Evolutionary conservation across 116 monocot genomes (phyloP), one percentile per base, ranked within the genome.

Genomic region (Posidonia oceanica): DNA sequence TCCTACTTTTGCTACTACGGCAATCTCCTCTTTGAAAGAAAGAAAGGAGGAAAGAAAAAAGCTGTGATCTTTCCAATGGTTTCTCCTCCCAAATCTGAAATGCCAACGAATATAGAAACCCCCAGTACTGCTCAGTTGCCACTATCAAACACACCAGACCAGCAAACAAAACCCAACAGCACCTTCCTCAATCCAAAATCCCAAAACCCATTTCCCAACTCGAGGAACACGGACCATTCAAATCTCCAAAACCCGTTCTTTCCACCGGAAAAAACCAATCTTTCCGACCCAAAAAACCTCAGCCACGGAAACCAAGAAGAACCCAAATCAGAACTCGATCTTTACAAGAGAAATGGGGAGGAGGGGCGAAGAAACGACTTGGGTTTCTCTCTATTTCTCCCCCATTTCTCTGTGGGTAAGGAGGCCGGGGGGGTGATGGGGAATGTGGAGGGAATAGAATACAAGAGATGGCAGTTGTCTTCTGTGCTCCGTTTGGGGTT

Each of bases 401-500:
- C 0, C 21, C 3, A 0, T 61, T 14, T 4, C 61, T 61, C 22
- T 61, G 29, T 36, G 12, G 21, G 22, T 36, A 12, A 36, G 21
- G 3, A 11, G 17, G 59, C n/a, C 21, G 22, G 16, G 64, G 5
- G 18, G 64, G 0, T 39, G 64, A 42, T 2, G 64, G 17, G 15
- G 64, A 17, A 64, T 39, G 16, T 14, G 40, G 39, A 64, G 41
- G 38, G 36, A 41, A 64, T 17, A 64, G 41, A 64, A 39, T 12
- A 41, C 38, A 18, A 38, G 16, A 8, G 64, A 16, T 64, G 64
- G 64, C 64, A 42, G 64, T 64, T 42, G 64, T 64, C 64, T 38
- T 64, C 40, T 40, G 39, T 64, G 64, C 7, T 6, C 17, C 40
- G 64, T 41, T 64, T 39, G 64, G 37, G 41, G 17, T 64, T n/a